phyloP scores from a whole-genome alignment of 2,329 filamentous ascomycete genomes.

The Fusarium sp. region DNA sequence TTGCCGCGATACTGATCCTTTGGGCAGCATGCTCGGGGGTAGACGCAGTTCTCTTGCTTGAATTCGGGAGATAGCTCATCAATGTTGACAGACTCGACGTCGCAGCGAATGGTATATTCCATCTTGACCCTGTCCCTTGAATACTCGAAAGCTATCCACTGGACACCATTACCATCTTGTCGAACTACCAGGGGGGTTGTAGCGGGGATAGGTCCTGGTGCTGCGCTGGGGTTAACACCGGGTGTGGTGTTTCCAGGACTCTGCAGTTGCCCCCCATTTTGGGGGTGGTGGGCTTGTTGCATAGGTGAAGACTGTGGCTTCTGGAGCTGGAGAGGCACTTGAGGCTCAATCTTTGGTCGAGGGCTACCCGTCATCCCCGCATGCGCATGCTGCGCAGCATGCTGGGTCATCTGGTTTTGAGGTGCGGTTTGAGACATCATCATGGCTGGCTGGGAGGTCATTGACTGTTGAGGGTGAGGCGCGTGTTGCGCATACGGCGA shows the following conservation, averaged over 20 bases:
- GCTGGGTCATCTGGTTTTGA: conserved; percentile 69
- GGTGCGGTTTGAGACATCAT: conserved; percentile 72
- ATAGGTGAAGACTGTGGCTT: conserved; percentile 61
- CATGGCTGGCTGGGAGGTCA: conserved; percentile 73
- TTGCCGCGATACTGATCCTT: conserved; percentile 98
- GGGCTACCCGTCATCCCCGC: conserved; percentile 70
- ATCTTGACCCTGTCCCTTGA: conserved; percentile 97
- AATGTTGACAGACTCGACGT: conserved; percentile 95
- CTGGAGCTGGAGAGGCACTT: conserved; percentile 71
- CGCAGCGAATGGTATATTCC: conserved; percentile 98
- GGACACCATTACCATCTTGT: conserved; percentile 95
- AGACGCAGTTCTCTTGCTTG: conserved; percentile 98
- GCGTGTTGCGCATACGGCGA: conserved; percentile 71
- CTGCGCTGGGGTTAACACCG: conserved; percentile 86
- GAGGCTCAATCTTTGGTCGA: conserved; percentile 71
- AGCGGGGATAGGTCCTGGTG: conserved; percentile 94
- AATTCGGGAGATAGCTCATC: conserved; percentile 87
- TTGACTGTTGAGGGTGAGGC: conserved; percentile 63
- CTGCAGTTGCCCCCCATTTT: conserved; percentile 54
- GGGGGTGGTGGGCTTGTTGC: conserved; percentile 52
- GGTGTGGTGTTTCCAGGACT: conserved; percentile 52
- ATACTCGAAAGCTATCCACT: conserved; percentile 99
- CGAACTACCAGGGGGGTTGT: conserved; percentile 94
- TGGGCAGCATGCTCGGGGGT: conserved; percentile 91
- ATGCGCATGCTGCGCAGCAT: conserved; percentile 67